phyloP scores from a whole-genome alignment of 2,329 filamentous ascomycete species.

The Diaporthe longicolla region DNA sequence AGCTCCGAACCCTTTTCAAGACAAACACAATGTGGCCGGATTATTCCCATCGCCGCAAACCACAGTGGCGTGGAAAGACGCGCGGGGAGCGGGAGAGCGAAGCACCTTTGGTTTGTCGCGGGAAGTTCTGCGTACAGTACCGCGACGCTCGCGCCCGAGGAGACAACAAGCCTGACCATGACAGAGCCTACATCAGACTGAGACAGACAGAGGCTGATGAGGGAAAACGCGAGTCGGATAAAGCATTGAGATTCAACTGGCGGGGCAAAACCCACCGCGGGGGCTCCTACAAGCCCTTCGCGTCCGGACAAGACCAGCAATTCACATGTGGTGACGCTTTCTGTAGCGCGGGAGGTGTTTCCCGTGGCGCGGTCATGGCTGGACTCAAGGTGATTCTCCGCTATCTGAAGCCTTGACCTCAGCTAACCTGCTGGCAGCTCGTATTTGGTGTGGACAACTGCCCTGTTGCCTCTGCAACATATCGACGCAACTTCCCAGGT shows the following conservation, averaged over 20 bases:
- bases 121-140: conserved; percentile 58
- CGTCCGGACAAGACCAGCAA: conserved; percentile 45
- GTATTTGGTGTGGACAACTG: conserved; percentile 73
- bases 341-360: conserved; percentile 80
- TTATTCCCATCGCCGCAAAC: conserved; percentile 46
- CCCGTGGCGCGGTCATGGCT: conserved; percentile 70
- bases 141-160: conserved; percentile 46
- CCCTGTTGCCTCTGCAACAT: conserved; percentile 68
- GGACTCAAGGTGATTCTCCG: conserved; percentile 61
- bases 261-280: conserved; percentile 56
- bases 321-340: conserved; percentile 82
- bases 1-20: conserved; percentile 59
- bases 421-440: background rate
- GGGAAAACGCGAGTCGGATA: conserved; percentile 46
- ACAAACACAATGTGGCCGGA: conserved; percentile 69
- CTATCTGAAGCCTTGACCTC: background rate
- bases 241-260: conserved; percentile 53
- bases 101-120: conserved; percentile 66
- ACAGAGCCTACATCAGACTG: conserved; percentile 53
- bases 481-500: conserved; percentile 67
- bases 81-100: conserved; percentile 43
- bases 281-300: conserved; percentile 52
- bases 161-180: conserved; percentile 43
- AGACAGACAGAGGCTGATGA: conserved; percentile 48
- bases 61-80: background rate